Conservation (phyloP, 768 basidiomycete genomes). For the Russula ochroleuca region DNA sequence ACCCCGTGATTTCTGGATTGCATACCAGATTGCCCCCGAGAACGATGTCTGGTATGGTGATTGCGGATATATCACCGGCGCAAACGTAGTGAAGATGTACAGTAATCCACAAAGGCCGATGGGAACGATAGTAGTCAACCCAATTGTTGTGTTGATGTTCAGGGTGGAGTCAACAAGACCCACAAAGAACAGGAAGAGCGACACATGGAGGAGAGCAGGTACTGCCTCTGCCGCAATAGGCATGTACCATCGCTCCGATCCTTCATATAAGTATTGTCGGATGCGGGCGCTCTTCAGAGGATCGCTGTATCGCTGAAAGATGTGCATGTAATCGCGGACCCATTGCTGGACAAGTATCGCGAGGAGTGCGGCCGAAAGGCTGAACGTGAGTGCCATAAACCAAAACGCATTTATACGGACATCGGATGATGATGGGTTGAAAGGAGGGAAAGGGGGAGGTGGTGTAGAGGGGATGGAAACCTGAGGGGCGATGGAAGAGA, state of each 20-base stretch:
- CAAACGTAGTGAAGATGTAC: slow-evolving; percentile 19
- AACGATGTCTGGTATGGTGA: slow-evolving; percentile 15
- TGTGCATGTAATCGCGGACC: not conserved
- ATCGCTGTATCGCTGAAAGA: not conserved
- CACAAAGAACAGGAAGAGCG: not conserved
- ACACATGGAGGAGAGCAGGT: not conserved
- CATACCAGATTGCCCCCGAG: slow-evolving; percentile 11
- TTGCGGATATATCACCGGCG: slow-evolving; percentile 2
- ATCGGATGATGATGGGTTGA: slow-evolving; percentile 32
- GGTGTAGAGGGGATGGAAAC: not conserved
- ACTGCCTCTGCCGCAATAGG: not conserved
- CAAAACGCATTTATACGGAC: slow-evolving; percentile 37
- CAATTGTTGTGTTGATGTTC: slow-evolving; percentile 28
- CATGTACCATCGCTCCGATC: not conserved
- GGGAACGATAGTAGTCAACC: slow-evolving; percentile 1
- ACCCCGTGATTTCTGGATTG: not conserved
- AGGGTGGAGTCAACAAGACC: slow-evolving; percentile 41
- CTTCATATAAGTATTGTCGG: not conserved
- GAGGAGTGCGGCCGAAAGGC: slow-evolving; percentile 40
- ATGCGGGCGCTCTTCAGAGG: not conserved
- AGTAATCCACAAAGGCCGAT: slow-evolving; percentile 8
- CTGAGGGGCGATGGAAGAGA: slow-evolving; percentile 3
- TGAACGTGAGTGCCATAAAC: slow-evolving; percentile 29
- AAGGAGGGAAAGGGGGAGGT: slow-evolving; percentile 1
- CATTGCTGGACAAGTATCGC: slow-evolving; percentile 32